phyloP scores from a whole-genome alignment of 2,329 filamentous ascomycete species.

The Neurospora sp. region DNA sequence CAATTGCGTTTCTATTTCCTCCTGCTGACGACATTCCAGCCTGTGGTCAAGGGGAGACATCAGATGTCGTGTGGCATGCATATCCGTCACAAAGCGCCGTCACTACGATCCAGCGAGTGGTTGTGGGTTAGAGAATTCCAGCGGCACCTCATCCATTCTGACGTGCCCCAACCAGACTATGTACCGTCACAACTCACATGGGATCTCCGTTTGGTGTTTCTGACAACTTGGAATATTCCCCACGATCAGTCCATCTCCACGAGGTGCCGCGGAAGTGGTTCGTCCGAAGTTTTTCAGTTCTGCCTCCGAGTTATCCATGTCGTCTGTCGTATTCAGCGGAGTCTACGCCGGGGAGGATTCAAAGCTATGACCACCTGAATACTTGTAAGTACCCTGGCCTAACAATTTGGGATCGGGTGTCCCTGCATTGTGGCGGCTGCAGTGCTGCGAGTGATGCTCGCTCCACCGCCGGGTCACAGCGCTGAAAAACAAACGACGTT shows the following conservation, averaged over 20 bases:
- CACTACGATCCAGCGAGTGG: not conserved
- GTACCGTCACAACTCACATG: not conserved
- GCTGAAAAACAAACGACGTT: not conserved
- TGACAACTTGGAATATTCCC: not conserved
- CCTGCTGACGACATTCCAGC: not conserved
- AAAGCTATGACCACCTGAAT: not conserved
- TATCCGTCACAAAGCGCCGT: not conserved
- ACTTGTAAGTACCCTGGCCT: not conserved
- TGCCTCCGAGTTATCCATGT: not conserved
- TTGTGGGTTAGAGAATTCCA: not conserved
- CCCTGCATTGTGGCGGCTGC: slow-evolving; percentile 2
- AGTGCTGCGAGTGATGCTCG: not conserved
- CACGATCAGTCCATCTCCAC: not conserved
- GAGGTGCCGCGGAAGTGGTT: not conserved
- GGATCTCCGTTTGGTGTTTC: not conserved
- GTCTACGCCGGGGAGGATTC: not conserved
- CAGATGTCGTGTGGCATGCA: not conserved
- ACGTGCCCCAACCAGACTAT: not conserved
- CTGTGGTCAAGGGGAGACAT: not conserved
- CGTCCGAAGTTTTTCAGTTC: not conserved
- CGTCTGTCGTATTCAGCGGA: not conserved
- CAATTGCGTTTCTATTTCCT: not conserved
- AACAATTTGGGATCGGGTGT: not conserved
- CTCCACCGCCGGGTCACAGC: not conserved
- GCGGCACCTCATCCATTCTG: not conserved